Conservation (phyloP, 163 green algal genomes). For the Smithsoniella earleae region DNA sequence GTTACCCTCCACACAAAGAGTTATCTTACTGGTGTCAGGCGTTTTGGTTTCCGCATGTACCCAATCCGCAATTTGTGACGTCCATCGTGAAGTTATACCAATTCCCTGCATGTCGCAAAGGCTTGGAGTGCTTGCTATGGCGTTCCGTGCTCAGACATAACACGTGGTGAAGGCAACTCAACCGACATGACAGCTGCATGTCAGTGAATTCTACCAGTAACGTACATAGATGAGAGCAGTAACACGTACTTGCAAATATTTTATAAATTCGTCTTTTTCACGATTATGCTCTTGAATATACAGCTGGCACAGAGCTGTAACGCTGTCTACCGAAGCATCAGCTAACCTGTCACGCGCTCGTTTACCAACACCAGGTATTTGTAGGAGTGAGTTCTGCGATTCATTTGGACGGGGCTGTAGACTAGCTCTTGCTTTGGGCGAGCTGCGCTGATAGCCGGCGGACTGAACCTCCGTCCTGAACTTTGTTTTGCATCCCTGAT, state of each 20-base stretch:
- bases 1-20: conserved; percentile 93
- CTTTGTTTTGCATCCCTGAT: too few relatives aligned
- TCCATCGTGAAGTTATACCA: conserved; percentile 5
- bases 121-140: background rate
- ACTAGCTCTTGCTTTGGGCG: too few relatives aligned
- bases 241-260: background rate
- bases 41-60: conserved; percentile 22
- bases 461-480: too few relatives aligned
- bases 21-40: conserved; percentile 47
- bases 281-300: conserved; percentile 26
- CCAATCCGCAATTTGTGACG: conserved; percentile 3
- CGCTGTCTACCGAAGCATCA: conserved; percentile 3
- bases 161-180: background rate
- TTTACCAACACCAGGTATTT: conserved; percentile 18
- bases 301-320: conserved; percentile 11
- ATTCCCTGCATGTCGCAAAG: conserved; percentile 6
- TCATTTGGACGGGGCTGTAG: too few relatives aligned
- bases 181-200: background rate
- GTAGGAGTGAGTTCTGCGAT: background rate
- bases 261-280: background rate
- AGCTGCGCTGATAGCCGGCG: too few relatives aligned
- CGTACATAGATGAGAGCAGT: background rate
- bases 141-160: background rate
- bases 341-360: background rate
- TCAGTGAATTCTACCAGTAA: background rate